These are phyloP conservation scores for Pelargonium nanum DNA, from an alignment of 345 rosid genomes.

Conservation along the genomic window DNA sequence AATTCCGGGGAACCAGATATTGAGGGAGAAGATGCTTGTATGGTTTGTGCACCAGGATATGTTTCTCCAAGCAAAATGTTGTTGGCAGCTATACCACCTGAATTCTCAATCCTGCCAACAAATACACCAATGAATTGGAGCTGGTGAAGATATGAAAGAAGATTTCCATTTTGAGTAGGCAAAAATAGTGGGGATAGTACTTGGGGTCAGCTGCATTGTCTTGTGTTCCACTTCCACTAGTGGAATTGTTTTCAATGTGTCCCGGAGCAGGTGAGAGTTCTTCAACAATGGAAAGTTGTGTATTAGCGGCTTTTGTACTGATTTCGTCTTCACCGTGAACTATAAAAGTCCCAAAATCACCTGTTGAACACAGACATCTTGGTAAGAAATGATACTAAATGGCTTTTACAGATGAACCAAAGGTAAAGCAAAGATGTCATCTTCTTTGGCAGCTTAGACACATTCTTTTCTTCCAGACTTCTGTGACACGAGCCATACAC, in stretches of 20 bases:
- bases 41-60: conserved; percentile 18
- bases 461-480: not conserved
- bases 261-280: conserved; percentile 22
- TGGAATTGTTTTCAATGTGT: conserved; percentile 23
- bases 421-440: not conserved
- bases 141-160: not conserved
- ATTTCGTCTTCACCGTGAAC: conserved; percentile 54
- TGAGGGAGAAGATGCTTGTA: conserved; percentile 19
- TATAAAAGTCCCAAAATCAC: conserved; percentile 77
- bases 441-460: not conserved
- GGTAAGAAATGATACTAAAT: not conserved
- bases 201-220: conserved; percentile 23
- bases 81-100: conserved; percentile 25
- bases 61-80: conserved; percentile 26
- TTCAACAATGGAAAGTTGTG: conserved; percentile 23
- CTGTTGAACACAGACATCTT: conserved; percentile 13
- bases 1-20: conserved; percentile 26
- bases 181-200: conserved; percentile 22
- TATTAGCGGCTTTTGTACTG: conserved; percentile 16
- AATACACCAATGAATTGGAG: not conserved
- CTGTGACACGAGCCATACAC: not conserved
- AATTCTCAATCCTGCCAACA: conserved; percentile 33
- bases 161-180: not conserved
- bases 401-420: not conserved
- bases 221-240: conserved; percentile 20